Evolutionary conservation across 2,329 filamentous ascomycete species (phyloP).

Genomic region (Sordariomycetes sp.): DNA sequence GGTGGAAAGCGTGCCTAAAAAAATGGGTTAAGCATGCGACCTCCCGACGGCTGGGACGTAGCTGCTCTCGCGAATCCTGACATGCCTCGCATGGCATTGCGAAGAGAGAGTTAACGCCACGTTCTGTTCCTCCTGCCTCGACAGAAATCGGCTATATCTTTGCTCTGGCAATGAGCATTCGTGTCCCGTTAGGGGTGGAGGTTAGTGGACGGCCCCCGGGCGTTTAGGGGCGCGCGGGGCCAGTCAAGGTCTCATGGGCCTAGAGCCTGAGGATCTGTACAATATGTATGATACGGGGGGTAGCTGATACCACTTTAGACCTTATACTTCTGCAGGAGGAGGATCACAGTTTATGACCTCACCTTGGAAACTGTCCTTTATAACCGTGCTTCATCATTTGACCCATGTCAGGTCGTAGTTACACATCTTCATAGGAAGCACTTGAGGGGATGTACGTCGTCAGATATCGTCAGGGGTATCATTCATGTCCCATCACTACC

Average conservation of each 20-base stretch:
- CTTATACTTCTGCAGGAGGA: background rate
- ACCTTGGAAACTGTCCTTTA: background rate
- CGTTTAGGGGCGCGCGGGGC: background rate
- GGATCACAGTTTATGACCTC: background rate
- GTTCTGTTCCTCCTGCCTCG: background rate
- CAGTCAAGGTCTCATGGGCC: background rate
- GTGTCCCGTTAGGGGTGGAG: background rate
- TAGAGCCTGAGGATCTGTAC: background rate
- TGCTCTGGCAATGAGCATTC: background rate
- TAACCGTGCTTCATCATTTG: background rate
- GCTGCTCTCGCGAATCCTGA: background rate
- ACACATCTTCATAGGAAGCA: background rate
- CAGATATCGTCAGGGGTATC: background rate
- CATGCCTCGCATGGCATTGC: background rate
- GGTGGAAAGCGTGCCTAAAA: background rate
- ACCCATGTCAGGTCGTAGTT: background rate
- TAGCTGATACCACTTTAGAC: background rate
- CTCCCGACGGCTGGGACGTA: too few relatives aligned
- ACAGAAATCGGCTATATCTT: background rate
- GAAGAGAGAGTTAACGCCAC: background rate
- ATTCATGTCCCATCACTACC: background rate
- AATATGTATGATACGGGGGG: background rate
- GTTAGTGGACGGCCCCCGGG: background rate
- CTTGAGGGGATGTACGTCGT: background rate
- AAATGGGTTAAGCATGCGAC: too few relatives aligned